These are phyloP conservation scores for Venturia aucupariae DNA, from an alignment of 2,329 filamentous ascomycete genomes.

Conservation along the genomic window DNA sequence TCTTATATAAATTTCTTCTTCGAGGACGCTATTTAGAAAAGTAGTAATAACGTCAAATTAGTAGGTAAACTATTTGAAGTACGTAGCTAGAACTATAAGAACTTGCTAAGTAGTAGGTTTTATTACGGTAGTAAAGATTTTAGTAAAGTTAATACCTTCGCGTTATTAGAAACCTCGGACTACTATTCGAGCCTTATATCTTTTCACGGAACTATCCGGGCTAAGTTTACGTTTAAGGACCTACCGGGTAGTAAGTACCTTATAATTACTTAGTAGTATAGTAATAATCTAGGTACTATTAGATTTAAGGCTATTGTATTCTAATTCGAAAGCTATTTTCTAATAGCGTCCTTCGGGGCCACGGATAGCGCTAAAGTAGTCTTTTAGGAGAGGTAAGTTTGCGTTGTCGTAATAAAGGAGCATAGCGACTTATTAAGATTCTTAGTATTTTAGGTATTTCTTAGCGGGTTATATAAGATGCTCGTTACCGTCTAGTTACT, in stretches of 20 bases:
- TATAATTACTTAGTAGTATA: slow-evolving; percentile 6
- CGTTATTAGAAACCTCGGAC: slow-evolving; percentile 22
- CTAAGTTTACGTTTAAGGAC: slow-evolving; percentile 22
- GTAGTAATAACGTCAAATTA: slow-evolving; percentile 27
- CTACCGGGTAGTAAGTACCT: slow-evolving; percentile 18
- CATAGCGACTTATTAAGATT: neutral
- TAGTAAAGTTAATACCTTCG: slow-evolving; percentile 22
- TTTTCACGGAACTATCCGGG: slow-evolving; percentile 17
- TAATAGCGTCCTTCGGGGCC: neutral
- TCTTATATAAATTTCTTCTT: slow-evolving; percentile 23
- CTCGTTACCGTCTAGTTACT: slow-evolving; percentile 5
- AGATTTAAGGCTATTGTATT: slow-evolving; percentile 17
- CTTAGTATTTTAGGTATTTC: neutral
- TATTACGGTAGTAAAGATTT: slow-evolving; percentile 23
- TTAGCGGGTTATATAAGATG: neutral
- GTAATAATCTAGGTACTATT: slow-evolving; percentile 19
- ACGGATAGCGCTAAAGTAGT: neutral
- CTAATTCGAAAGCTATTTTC: slow-evolving; percentile 4
- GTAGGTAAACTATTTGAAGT: slow-evolving; percentile 20
- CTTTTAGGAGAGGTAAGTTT: neutral
- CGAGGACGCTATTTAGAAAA: slow-evolving; percentile 24
- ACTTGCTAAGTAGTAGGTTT: slow-evolving; percentile 22
- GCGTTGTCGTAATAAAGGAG: neutral
- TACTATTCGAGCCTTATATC: slow-evolving; percentile 23
- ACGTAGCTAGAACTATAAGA: slow-evolving; percentile 21